Percentiles rank a stretch among this genome's conserved stretches.
phyloP scores from a whole-genome alignment of 2,329 filamentous ascomycete genomes.

The Hypoxylon sp. region DNA sequence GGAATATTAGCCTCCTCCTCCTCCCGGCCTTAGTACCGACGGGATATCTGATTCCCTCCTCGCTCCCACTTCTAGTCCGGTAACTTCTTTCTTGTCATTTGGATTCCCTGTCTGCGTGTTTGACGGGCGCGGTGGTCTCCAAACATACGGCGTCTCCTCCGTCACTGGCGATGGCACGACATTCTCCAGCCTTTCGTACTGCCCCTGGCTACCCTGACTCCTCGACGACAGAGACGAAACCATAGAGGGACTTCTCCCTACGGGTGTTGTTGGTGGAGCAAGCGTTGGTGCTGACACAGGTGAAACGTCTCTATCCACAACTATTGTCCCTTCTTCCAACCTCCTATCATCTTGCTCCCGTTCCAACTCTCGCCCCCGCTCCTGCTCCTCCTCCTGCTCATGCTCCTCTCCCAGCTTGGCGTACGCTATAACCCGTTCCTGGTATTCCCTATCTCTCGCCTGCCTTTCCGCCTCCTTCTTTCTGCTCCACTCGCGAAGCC shows the following conservation, averaged over 20 bases:
- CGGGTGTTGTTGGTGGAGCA: not conserved
- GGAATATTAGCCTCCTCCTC: not conserved
- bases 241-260: slow-evolving; percentile 18
- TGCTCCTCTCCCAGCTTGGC: slow-evolving; percentile 13
- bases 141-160: slow-evolving; percentile 25
- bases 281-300: not conserved
- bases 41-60: slow-evolving; percentile 10
- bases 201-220: slow-evolving; percentile 20
- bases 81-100: not conserved
- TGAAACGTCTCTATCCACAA: not conserved
- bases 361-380: not conserved
- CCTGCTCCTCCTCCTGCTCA: slow-evolving; percentile 3
- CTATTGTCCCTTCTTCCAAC: not conserved
- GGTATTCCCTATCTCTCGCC: not conserved
- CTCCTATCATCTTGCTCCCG: not conserved
- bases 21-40: slow-evolving; percentile 12
- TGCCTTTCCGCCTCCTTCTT: slow-evolving; percentile 3
- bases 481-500: not conserved
- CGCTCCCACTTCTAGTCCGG: not conserved
- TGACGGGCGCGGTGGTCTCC: slow-evolving; percentile 7
- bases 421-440: slow-evolving; percentile 12
- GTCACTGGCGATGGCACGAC: slow-evolving; percentile 30
- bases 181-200: slow-evolving; percentile 31
- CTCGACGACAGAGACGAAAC: slow-evolving; percentile 38
- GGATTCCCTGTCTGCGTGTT: not conserved